Base-by-base conservation (phyloP, 1,139 yeast genomes). In the Suhomyces chickasaworum region DNA sequence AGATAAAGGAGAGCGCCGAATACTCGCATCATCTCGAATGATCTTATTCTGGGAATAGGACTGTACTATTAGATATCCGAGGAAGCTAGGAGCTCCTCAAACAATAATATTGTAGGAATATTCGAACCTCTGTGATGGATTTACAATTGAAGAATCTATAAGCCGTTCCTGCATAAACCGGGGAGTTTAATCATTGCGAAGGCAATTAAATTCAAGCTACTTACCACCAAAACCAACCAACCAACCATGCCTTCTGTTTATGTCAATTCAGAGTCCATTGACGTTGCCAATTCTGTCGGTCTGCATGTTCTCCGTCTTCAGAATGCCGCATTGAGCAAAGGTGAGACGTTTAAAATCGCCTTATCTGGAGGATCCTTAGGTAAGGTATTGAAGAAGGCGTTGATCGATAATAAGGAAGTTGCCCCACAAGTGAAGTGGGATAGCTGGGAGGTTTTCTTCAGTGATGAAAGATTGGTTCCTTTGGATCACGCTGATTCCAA, bases 381-480 rank as follows among this genome's bases (percentile, higher is more conserved):
- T 22, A 84, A 86, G 57, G 89, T 83, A 3, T 76, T 91, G 61
- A 81, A 84, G 53, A 73, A 74, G 45, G 93, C 91, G 2, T 75
- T 91, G 52, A 75, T 89, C 47, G 83, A 81, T 51, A 78, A 87
- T 59, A 45, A 65, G 25, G 71, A 66, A n/a, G 63, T 77, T 38
- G 70, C 74, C 7, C 50, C 68, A 1, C 68, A 75, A 46, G 77
- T 83, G 31, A 54, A 81, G 57, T 85, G 90, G 90, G 68, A 68
- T 46, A 75, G 82, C 57, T 93, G 99, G 99, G 97, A 93, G 62
- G 82, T 93, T 48, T 93, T 89, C 67, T 91, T 93, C 72, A 97
- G 97, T 17, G 99, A 93, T 67, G 99, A 93, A 71, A 81, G 99
- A 65, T 74, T 93, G 53, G 99, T 93, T 39, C 95, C 97, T 41